phyloP scores from a whole-genome alignment of 73 alveolate species.

The Blepharisma stoltei region DNA sequence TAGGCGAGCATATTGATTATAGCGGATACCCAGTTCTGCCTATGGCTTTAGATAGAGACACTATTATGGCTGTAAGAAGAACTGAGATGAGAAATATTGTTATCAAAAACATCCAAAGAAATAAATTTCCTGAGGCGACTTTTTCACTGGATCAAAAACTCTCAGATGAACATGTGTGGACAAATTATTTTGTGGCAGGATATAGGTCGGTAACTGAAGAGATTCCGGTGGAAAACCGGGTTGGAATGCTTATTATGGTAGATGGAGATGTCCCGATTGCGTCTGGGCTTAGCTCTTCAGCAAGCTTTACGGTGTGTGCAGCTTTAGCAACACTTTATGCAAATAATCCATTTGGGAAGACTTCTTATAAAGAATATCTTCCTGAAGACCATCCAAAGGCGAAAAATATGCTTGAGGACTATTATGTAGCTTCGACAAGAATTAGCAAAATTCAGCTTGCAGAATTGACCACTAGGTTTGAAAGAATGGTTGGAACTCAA shows the following conservation, averaged over 20 bases:
- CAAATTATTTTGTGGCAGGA: constrained; percentile 78
- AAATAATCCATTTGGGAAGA: constrained; percentile 35
- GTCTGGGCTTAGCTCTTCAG: constrained; percentile 77
- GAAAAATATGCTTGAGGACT: constrained; percentile 18
- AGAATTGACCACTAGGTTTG: constrained; percentile 48
- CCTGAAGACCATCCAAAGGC: constrained; percentile 23
- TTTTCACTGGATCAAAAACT: constrained; percentile 61
- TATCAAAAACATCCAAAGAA: constrained; percentile 62
- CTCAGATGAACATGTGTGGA: constrained; percentile 49
- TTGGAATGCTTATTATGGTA: constrained; percentile 63
- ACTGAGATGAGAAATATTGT: constrained; percentile 55
- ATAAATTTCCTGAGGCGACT: constrained; percentile 51
- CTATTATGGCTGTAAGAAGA: constrained; percentile 62
- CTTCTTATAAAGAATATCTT: constrained; percentile 29
- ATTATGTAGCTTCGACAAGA: constrained; percentile 6
- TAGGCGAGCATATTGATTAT: constrained; percentile 94
- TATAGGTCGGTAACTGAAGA: constrained; percentile 58
- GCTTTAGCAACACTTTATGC: constrained; percentile 71
- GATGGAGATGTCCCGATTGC: constrained; percentile 86
- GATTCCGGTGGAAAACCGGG: constrained; percentile 38
- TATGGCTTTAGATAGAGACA: constrained; percentile 78
- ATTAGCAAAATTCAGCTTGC: constrained; percentile 43
- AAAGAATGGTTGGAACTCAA: constrained; percentile 79
- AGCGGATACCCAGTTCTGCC: constrained; percentile 88
- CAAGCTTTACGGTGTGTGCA: constrained; percentile 75